These are phyloP conservation scores for Hericium erinaceus DNA, from an alignment of 768 basidiomycete genomes.

Conservation along the genomic window DNA sequence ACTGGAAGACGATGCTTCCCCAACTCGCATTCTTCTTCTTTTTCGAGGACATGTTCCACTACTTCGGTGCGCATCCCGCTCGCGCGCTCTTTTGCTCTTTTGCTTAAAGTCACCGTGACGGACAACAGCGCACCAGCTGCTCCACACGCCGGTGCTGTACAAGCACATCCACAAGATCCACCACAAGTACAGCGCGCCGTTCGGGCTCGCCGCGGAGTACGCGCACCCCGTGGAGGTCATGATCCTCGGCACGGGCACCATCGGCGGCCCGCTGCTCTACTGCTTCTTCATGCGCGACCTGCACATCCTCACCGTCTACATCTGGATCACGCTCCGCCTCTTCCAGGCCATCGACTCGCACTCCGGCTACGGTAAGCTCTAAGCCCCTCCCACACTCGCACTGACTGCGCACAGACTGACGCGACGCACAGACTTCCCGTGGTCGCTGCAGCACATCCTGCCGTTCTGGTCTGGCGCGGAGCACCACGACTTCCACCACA, in stretches of 20 bases:
- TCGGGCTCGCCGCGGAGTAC: conserved; percentile 96
- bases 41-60: conserved; percentile 96
- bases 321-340: conserved; percentile 88
- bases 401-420: background rate
- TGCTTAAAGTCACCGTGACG: background rate
- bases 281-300: conserved; percentile 67
- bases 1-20: conserved; percentile 53
- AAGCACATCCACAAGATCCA: conserved; percentile 95
- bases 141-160: conserved; percentile 80
- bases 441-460: conserved; percentile 86
- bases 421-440: conserved; percentile 73
- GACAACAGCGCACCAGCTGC: conserved; percentile 67
- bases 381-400: conserved; percentile 16
- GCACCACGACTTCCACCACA: conserved; percentile 98
- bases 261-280: conserved; percentile 81
- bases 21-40: conserved; percentile 88
- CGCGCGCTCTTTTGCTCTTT: background rate
- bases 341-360: conserved; percentile 98
- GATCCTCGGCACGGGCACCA: conserved; percentile 88
- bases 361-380: conserved; percentile 73
- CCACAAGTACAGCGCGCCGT: conserved; percentile 95
- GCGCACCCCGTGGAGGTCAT: conserved; percentile 96
- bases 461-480: conserved; percentile 98
- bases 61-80: conserved; percentile 49
- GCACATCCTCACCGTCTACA: conserved; percentile 88